These are phyloP conservation scores for Bipolaris cookei DNA, from an alignment of 2,329 filamentous ascomycete species.

Conservation along the genomic window DNA sequence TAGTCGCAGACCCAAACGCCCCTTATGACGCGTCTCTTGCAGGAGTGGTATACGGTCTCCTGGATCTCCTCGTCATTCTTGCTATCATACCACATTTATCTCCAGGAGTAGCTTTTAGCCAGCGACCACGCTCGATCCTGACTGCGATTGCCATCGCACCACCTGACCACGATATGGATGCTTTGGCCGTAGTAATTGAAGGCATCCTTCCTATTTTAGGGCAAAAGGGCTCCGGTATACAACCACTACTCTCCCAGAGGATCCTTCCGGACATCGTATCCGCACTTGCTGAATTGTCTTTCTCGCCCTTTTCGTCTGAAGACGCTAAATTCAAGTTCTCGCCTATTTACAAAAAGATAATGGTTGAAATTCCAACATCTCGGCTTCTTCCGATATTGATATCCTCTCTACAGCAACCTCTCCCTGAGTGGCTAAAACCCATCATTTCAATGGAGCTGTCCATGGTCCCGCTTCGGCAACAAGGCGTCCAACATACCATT, in stretches of 20 bases:
- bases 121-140: slow-evolving; percentile 46
- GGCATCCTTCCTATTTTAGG: slow-evolving; percentile 33
- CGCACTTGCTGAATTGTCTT: slow-evolving; percentile 44
- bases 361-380: slow-evolving; percentile 55
- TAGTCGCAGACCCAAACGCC: slow-evolving; percentile 38
- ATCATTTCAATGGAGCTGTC: slow-evolving; percentile 65
- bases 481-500: slow-evolving; percentile 70
- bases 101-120: slow-evolving; percentile 40
- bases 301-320: slow-evolving; percentile 31
- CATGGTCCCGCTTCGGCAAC: slow-evolving; percentile 64
- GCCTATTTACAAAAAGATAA: slow-evolving; percentile 24
- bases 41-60: slow-evolving; percentile 47
- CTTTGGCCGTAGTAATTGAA: slow-evolving; percentile 25
- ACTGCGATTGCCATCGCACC: slow-evolving; percentile 21
- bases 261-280: slow-evolving; percentile 45
- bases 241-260: slow-evolving; percentile 47
- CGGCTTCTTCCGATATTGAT: slow-evolving; percentile 68
- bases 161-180: slow-evolving; percentile 13
- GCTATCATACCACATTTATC: slow-evolving; percentile 47
- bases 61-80: slow-evolving; percentile 45
- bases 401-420: slow-evolving; percentile 66
- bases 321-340: slow-evolving; percentile 20
- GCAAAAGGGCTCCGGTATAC: slow-evolving; percentile 40
- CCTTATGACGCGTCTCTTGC: slow-evolving; percentile 49
- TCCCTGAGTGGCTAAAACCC: slow-evolving; percentile 66